Evolutionary conservation across 2,329 filamentous ascomycete genomes (phyloP).

Genomic region (Colletotrichum theobromicola): DNA sequence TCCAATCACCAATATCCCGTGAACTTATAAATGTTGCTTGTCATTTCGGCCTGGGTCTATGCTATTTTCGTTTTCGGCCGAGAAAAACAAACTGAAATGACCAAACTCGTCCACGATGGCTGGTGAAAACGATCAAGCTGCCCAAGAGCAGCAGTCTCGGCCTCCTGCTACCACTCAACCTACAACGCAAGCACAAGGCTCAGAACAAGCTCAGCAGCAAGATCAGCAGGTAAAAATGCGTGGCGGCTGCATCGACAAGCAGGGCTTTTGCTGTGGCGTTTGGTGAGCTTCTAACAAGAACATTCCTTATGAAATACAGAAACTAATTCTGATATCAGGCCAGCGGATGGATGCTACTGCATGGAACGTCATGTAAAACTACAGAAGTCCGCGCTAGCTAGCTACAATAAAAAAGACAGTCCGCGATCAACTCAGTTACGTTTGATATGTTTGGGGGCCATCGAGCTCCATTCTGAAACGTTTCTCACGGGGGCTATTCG

Average conservation of each 20-base stretch:
- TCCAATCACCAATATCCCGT: not conserved
- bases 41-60: too few relatives aligned
- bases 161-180: fast-evolving
- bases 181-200: not conserved
- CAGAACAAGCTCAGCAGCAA: not conserved
- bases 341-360: not conserved
- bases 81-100: too few relatives aligned
- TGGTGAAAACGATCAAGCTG: not conserved
- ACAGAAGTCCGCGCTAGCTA: not conserved
- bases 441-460: not conserved
- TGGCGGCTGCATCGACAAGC: not conserved
- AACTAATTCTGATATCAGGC: not conserved
- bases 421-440: fast-evolving
- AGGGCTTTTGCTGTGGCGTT: not conserved
- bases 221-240: not conserved
- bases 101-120: too few relatives aligned
- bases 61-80: too few relatives aligned
- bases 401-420: fast-evolving
- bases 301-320: fast-evolving
- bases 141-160: not conserved
- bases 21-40: not conserved
- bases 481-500: fast-evolving
- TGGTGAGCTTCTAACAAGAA: not conserved
- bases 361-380: not conserved
- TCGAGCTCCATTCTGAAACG: not conserved